These are phyloP conservation scores for Dactylellina haptotyla DNA, from an alignment of 2,329 filamentous ascomycete genomes.

Conservation along the genomic window DNA sequence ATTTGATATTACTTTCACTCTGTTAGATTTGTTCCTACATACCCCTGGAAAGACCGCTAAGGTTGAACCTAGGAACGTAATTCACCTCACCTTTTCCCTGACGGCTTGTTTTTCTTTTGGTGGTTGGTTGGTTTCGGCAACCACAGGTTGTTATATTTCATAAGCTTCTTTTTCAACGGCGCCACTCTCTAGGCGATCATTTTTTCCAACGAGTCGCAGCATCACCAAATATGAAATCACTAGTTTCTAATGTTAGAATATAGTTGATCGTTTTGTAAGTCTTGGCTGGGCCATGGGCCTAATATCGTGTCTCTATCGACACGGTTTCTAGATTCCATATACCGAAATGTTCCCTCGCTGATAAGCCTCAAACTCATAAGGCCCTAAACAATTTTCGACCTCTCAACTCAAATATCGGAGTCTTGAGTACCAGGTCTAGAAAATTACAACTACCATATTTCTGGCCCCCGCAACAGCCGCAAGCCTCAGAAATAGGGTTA, in stretches of 20 bases:
- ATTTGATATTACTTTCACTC: constrained; percentile 43
- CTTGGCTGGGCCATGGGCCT: constrained; percentile 17
- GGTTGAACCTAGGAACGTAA: constrained; percentile 34
- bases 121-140: constrained; percentile 28
- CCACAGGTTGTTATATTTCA: constrained; percentile 42
- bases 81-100: constrained; percentile 1
- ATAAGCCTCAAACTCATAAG: constrained; percentile 45
- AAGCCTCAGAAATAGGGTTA: constrained; percentile 21
- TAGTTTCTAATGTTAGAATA: constrained; percentile 54
- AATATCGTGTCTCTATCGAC: constrained; percentile 11
- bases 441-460: constrained; percentile 10
- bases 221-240: constrained; percentile 35
- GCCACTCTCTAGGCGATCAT: constrained; percentile 49
- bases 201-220: constrained; percentile 37
- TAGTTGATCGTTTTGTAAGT: constrained; percentile 45
- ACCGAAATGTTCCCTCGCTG: constrained; percentile 43
- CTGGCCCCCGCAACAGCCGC: constrained; percentile 8
- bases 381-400: constrained; percentile 25
- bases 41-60: constrained; percentile 29
- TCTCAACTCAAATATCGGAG: constrained; percentile 40
- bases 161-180: constrained; percentile 51
- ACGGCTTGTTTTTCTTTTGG: constrained; percentile 46
- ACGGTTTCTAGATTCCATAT: constrained; percentile 43
- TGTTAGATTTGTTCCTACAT: constrained; percentile 19
- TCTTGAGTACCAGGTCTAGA: constrained; percentile 28